These are phyloP conservation scores for Candida frijolesensis DNA, from an alignment of 1,139 yeast genomes.

Conservation along the genomic window DNA sequence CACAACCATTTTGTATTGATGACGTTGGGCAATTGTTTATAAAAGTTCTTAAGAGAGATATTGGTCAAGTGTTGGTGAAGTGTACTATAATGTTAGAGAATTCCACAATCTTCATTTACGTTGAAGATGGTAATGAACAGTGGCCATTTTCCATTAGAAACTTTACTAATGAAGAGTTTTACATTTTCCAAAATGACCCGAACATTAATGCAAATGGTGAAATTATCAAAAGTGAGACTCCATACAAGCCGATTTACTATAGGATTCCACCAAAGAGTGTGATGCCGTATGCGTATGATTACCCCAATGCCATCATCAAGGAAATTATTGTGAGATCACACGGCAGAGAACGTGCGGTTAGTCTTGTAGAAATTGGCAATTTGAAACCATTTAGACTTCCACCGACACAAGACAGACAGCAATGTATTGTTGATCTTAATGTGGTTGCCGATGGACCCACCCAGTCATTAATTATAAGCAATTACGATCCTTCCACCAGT, in stretches of 20 bases:
- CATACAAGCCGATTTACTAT: constrained; percentile 76
- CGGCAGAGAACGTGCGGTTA: constrained; percentile 76
- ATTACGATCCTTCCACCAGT: constrained; percentile 77
- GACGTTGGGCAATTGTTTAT: constrained; percentile 83
- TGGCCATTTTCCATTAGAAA: constrained; percentile 97
- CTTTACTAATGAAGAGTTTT: constrained; percentile 81
- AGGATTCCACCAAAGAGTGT: constrained; percentile 86
- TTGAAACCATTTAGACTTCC: constrained; percentile 83
- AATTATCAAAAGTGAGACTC: constrained; percentile 44
- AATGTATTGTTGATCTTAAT: constrained; percentile 73
- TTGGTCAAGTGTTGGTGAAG: constrained; percentile 70
- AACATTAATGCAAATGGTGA: constrained; percentile 74
- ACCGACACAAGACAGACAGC: constrained; percentile 42
- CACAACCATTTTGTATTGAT: constrained; percentile 82
- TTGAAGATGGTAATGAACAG: constrained; percentile 69
- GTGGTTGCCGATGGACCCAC: constrained; percentile 97
- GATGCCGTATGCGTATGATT: constrained; percentile 99
- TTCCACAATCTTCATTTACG: constrained; percentile 77
- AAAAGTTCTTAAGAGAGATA: constrained; percentile 62
- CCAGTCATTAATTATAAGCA: constrained; percentile 81
- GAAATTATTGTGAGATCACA: constrained; percentile 75
- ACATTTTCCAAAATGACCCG: constrained; percentile 86
- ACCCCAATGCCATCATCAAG: constrained; percentile 85
- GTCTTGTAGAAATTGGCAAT: constrained; percentile 90
- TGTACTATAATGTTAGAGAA: constrained; percentile 75